phyloP scores from a whole-genome alignment of 495 filamentous ascomycete genomes.

The Penicillium turbatum region DNA sequence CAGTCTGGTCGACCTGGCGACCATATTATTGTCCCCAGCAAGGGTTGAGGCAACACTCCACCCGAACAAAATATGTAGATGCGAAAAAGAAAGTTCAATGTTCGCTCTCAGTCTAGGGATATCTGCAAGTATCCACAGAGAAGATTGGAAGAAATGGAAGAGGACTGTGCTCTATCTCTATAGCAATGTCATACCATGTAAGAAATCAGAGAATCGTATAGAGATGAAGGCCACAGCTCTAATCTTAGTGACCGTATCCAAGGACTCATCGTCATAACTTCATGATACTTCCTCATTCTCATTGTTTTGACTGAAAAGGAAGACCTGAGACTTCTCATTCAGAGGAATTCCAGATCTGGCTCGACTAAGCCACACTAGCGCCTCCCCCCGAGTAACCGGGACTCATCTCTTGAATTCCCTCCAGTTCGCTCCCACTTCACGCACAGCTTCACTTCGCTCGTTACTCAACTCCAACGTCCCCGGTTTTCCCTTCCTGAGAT shows the following conservation, averaged over 20 bases:
- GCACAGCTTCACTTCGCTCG: not conserved
- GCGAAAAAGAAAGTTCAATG: not conserved
- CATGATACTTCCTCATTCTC: not conserved
- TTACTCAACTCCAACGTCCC: not conserved
- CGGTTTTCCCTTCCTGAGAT: conserved; percentile 15
- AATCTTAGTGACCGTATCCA: conserved; percentile 4
- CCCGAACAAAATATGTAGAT: not conserved
- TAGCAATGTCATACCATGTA: not conserved
- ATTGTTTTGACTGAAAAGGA: too few species aligned
- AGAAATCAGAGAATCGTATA: not conserved
- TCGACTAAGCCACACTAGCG: conserved; percentile 9
- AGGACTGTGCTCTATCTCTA: not conserved
- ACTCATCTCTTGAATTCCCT: not conserved
- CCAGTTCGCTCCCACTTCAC: not conserved
- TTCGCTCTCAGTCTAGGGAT: not conserved
- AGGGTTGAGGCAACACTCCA: not conserved
- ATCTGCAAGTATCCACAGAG: not conserved
- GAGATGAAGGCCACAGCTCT: not conserved
- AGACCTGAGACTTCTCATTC: too few species aligned
- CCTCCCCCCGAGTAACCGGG: conserved; percentile 1
- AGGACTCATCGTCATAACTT: not conserved
- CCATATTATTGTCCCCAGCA: not conserved
- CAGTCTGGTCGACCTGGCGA: conserved; percentile 5
- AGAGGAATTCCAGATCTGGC: not conserved
- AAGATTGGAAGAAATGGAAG: too few species aligned